A percentile compares a stretch with the other conserved stretches of the same genome.
These are phyloP conservation scores for Apiotrichum sp. DNA, from an alignment of 1,284 basidiomycete species.

Conservation along the genomic window DNA sequence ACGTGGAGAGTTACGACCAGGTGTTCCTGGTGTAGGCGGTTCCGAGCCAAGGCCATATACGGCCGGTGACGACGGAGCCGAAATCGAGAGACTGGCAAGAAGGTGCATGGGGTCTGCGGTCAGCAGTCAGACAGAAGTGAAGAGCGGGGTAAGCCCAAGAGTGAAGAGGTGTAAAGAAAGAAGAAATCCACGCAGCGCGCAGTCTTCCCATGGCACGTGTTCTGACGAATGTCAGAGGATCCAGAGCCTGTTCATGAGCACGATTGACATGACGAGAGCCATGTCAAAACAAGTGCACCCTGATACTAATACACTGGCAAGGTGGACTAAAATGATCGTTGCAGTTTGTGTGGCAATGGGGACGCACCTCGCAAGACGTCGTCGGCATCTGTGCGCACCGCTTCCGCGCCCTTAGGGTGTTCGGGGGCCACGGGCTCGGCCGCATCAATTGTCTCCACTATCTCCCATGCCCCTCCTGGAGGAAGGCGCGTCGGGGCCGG, in stretches of 20 bases:
- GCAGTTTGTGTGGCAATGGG: too few relatives aligned
- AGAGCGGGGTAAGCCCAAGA: background rate
- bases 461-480: slow-evolving; percentile 44
- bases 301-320: too few relatives aligned
- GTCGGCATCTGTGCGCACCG: slow-evolving; percentile 59
- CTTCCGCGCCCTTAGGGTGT: slow-evolving; percentile 46
- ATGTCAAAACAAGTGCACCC: too few relatives aligned
- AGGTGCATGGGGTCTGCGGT: slow-evolving; percentile 55
- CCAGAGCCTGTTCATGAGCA: too few relatives aligned
- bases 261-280: too few relatives aligned
- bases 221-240: too few relatives aligned
- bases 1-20: background rate
- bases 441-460: slow-evolving; percentile 34
- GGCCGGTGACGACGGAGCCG: slow-evolving; percentile 3
- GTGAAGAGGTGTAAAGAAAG: too few relatives aligned
- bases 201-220: too few relatives aligned
- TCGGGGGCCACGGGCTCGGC: slow-evolving; percentile 10
- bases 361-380: slow-evolving; percentile 64
- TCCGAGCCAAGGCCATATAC: background rate
- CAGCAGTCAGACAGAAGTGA: background rate
- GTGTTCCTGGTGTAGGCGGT: background rate
- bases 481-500: slow-evolving; percentile 20
- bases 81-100: slow-evolving; percentile 27
- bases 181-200: too few relatives aligned
- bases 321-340: too few relatives aligned